Evolutionary conservation across 371 early-diverging fungal species (phyloP).

Genomic region (Mortierella sp.): DNA sequence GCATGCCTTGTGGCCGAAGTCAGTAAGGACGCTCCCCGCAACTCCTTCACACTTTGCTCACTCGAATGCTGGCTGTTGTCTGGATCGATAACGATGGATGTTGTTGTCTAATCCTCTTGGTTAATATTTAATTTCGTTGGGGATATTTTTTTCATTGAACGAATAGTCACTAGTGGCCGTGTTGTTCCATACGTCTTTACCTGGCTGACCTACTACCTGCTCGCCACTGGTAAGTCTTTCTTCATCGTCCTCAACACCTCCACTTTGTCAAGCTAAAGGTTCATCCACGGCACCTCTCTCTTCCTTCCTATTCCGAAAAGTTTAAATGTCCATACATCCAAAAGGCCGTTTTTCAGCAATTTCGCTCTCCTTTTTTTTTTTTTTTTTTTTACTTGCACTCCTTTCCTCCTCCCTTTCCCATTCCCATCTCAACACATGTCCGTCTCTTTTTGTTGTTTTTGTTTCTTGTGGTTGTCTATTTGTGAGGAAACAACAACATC

Average conservation of each 20-base stretch:
- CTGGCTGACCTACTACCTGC: slow-evolving; percentile 47
- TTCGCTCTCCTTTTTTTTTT: background rate
- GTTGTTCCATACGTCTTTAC: slow-evolving; percentile 21
- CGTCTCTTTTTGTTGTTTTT: background rate
- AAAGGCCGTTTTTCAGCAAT: background rate
- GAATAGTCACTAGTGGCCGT: slow-evolving; percentile 24
- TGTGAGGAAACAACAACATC: background rate
- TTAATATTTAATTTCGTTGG: slow-evolving; percentile 9
- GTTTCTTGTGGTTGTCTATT: background rate
- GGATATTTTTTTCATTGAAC: background rate
- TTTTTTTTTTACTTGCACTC: slow-evolving; percentile 16
- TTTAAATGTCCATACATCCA: background rate
- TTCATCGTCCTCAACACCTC: background rate
- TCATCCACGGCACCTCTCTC: background rate
- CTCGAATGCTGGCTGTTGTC: background rate
- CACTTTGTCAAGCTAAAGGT: background rate
- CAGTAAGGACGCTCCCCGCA: slow-evolving; percentile 22
- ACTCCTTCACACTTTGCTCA: background rate
- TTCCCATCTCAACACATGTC: background rate
- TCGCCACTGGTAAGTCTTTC: slow-evolving; percentile 34
- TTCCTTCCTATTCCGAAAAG: background rate
- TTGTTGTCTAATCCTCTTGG: background rate
- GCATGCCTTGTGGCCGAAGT: slow-evolving; percentile 35
- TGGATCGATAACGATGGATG: background rate
- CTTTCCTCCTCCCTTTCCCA: background rate